Conservation (phyloP, 352 stramenopile genomes). For the Pythium scleroteichum region DNA sequence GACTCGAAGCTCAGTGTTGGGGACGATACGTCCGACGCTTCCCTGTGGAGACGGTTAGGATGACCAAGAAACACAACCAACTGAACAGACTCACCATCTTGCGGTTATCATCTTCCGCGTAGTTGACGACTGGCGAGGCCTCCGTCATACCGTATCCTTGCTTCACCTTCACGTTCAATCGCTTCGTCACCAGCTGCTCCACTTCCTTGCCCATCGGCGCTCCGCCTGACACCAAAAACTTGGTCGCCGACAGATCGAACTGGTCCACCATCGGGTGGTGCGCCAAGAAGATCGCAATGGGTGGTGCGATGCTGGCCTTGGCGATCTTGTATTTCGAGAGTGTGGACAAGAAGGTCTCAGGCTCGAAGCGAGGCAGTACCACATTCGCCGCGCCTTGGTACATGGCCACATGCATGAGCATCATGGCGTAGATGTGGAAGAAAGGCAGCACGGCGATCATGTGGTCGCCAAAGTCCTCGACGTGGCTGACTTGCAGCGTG, state of each 20-base stretch:
- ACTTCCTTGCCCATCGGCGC: constrained; percentile 73
- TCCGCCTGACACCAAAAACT: constrained; percentile 67
- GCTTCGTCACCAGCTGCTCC: constrained; percentile 48
- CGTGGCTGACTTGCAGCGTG: constrained; percentile 74
- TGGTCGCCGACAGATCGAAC: constrained; percentile 87
- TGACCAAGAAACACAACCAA: too few relatives aligned
- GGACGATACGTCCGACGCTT: constrained; percentile 34
- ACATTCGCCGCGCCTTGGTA: constrained; percentile 83
- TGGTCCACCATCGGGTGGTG: constrained; percentile 91
- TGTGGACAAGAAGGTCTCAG: constrained; percentile 80
- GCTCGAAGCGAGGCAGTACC: constrained; percentile 90
- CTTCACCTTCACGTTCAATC: constrained; percentile 45
- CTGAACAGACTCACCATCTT: constrained; percentile 7
- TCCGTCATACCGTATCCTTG: constrained; percentile 54
- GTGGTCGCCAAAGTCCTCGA: constrained; percentile 57
- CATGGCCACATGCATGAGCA: constrained; percentile 79
- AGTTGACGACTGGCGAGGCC: constrained; percentile 28
- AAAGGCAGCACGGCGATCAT: constrained; percentile 87
- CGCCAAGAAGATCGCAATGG: constrained; percentile 79
- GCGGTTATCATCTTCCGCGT: constrained; percentile 7
- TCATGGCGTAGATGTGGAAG: constrained; percentile 95
- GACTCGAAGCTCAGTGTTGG: constrained; percentile 42
- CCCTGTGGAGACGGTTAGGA: background rate
- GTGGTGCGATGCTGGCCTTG: constrained; percentile 80
- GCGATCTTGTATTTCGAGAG: constrained; percentile 62